Evolutionary conservation across 2,329 filamentous ascomycete species (phyloP).

Genomic region (Trichoderma pleuroti): DNA sequence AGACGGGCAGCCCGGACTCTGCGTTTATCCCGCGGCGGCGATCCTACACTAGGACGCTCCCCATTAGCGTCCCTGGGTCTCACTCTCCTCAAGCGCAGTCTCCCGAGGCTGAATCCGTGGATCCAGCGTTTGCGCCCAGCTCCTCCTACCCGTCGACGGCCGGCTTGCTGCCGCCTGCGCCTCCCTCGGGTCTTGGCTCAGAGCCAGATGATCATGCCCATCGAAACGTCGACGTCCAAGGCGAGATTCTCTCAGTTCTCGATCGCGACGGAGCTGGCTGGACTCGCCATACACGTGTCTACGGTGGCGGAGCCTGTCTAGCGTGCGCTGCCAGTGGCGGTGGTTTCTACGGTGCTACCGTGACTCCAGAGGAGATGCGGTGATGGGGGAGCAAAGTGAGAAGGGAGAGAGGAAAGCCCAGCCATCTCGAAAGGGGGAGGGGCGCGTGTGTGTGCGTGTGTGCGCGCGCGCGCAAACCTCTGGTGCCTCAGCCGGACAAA

Average conservation of each 20-base stretch:
- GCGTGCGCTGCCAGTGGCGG: slow-evolving; percentile 50
- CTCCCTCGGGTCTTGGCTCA: slow-evolving; percentile 28
- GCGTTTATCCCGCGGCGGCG: slow-evolving; percentile 37
- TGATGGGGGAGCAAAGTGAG: slow-evolving; percentile 23
- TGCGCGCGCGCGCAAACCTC: neutral
- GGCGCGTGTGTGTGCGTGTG: neutral
- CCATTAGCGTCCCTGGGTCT: slow-evolving; percentile 33
- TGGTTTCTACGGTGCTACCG: slow-evolving; percentile 53
- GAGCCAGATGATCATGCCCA: slow-evolving; percentile 26
- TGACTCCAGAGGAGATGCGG: slow-evolving; percentile 51
- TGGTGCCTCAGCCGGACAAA: neutral
- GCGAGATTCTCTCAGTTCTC: slow-evolving; percentile 49
- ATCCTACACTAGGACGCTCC: slow-evolving; percentile 43
- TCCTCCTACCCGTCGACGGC: slow-evolving; percentile 51
- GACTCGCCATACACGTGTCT: slow-evolving; percentile 58
- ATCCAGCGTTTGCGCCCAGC: slow-evolving; percentile 41
- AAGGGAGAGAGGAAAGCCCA: neutral
- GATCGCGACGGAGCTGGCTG: slow-evolving; percentile 49
- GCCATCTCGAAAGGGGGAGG: neutral
- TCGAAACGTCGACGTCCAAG: slow-evolving; percentile 43
- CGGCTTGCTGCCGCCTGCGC: slow-evolving; percentile 47
- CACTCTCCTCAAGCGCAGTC: slow-evolving; percentile 23
- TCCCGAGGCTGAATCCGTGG: slow-evolving; percentile 25
- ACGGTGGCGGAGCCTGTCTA: slow-evolving; percentile 55
- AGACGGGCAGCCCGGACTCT: slow-evolving; percentile 27